Base-by-base conservation (phyloP, 1,284 basidiomycete genomes). In the Ustilago trichophora region DNA sequence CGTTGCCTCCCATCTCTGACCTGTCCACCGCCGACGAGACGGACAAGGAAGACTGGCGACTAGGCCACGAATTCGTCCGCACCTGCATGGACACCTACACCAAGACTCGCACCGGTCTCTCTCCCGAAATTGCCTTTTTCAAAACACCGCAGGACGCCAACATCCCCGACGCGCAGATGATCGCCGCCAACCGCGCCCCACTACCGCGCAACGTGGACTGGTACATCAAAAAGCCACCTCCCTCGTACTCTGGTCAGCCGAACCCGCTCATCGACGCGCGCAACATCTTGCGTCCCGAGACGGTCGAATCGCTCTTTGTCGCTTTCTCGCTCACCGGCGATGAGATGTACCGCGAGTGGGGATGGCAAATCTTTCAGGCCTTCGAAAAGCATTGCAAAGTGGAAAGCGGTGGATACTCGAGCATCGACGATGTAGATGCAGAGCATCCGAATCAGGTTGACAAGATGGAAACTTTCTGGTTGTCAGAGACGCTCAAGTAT, bases 401-500 rank as follows among this genome's bases (percentile, higher is more conserved):
- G 15, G 82, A 85, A 22, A 84, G 82, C 0, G 94, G 93, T 9
- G 94, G 93, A 3, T 98, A 91, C 76, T 91, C 91, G 13, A 88
- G 88, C 36, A 86, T 98, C 38, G 82, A 89, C 50, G 91, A 96
- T 80, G 94, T 98, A 13, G 69, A 79, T 41, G 40, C 54, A 4
- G 51, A 60, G 13, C 88, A 90, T 0, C 87, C 86, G 3, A 83
- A 83, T 72, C 84, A 87, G 57, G 88, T 92, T 58, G 92, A 97
- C 82, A 90, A 91, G 81, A 96, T 96, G 92, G 94, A 97, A 84
- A 95, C 94, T 15, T 80, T 80, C 42, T 80, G 78, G 78, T 81
- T 90, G 88, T 83, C 81, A 88, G 93, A 97, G 83, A 97, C 93
- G 6, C 83, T 98, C 54, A 98, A 98, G 82, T 98, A 98, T 82